phyloP scores from a whole-genome alignment of 2,329 filamentous ascomycete genomes.

The Blumeria graminis region DNA sequence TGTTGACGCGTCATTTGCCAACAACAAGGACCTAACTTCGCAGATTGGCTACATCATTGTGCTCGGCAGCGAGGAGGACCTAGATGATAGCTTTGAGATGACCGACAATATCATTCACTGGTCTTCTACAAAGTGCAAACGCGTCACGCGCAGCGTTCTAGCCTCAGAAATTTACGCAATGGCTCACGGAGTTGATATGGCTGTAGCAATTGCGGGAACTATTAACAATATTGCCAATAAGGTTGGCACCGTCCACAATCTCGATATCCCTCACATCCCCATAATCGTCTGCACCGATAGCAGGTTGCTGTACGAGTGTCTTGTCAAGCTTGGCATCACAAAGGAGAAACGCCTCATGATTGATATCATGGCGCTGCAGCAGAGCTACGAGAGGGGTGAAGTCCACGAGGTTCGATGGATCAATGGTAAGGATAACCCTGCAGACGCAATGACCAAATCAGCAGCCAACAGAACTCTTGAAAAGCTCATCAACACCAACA shows the following conservation, averaged over 20 bases:
- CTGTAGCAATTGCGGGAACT: background rate
- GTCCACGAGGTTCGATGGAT: background rate
- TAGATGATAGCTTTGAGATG: background rate
- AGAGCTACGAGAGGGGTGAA: background rate
- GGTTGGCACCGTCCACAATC: background rate
- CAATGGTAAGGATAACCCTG: background rate
- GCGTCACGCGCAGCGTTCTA: background rate
- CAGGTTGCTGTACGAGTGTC: background rate
- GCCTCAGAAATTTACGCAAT: background rate
- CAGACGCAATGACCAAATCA: background rate
- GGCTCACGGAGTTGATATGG: background rate
- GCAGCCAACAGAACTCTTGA: background rate
- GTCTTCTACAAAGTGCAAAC: background rate
- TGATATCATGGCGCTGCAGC: background rate
- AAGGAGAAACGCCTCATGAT: background rate
- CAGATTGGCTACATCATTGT: background rate
- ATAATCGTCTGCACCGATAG: background rate
- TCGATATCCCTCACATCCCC: background rate
- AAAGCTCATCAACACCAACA: background rate
- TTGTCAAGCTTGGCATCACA: background rate
- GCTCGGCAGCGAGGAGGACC: background rate
- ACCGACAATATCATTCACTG: background rate
- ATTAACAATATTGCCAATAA: background rate
- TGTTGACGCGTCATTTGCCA: background rate
- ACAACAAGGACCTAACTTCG: background rate